These are phyloP conservation scores for Cydonia oblonga DNA, from an alignment of 331 rosid genomes.

Conservation along the genomic window DNA sequence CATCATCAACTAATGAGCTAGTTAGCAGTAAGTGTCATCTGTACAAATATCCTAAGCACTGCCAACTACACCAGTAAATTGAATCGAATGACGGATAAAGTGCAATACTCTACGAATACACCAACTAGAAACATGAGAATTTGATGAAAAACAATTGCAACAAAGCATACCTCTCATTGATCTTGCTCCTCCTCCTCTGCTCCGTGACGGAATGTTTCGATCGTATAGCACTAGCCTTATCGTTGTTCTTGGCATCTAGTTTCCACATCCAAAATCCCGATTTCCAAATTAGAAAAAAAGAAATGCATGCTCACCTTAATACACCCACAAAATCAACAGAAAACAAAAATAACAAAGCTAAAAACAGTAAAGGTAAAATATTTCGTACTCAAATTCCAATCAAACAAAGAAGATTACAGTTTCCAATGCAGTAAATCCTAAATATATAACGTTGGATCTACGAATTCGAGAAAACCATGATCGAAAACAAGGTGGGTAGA, in stretches of 20 bases:
- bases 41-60: not conserved
- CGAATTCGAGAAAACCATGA: not conserved
- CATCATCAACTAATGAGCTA: not conserved
- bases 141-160: not conserved
- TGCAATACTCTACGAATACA: too few relatives aligned
- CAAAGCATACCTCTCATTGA: conserved; percentile 76
- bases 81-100: too few relatives aligned
- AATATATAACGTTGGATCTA: conserved; percentile 35
- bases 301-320: not conserved
- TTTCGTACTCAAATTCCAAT: not conserved
- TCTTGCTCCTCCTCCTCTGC: conserved; percentile 99
- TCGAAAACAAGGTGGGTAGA: not conserved
- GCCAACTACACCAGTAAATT: not conserved
- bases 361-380: not conserved
- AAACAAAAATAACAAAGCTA: not conserved
- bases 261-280: conserved; percentile 15
- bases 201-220: conserved; percentile 97
- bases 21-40: not conserved
- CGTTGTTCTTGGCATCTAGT: conserved; percentile 67
- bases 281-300: conserved; percentile 7
- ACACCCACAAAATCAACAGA: not conserved
- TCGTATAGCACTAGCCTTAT: conserved; percentile 70
- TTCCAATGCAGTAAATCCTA: not conserved
- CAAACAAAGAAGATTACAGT: not conserved
- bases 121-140: not conserved